phyloP scores from a whole-genome alignment of 2,329 filamentous ascomycete genomes.

The Escovopsis sp. region DNA sequence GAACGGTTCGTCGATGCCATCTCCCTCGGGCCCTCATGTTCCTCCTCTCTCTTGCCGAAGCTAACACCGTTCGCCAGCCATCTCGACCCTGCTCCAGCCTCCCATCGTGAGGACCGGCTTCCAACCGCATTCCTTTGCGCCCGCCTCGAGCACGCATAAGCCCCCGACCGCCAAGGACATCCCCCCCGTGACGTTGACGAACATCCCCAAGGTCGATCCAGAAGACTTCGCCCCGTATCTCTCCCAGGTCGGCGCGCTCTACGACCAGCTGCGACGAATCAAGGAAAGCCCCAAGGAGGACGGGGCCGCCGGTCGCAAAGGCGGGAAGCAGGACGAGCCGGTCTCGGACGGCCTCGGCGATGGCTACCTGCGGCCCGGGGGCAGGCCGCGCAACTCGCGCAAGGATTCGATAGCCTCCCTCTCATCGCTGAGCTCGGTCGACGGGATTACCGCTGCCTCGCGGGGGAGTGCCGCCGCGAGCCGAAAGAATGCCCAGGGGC shows the following conservation, averaged over 20 bases:
- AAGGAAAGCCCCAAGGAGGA: slow-evolving; percentile 62
- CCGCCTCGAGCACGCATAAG: slow-evolving; percentile 56
- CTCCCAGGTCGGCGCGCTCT: slow-evolving; percentile 68
- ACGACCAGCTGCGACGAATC: slow-evolving; percentile 74
- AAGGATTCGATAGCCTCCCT: slow-evolving; percentile 27
- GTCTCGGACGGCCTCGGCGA: slow-evolving; percentile 22
- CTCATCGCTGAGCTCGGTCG: slow-evolving; percentile 34
- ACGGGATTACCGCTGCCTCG: slow-evolving; percentile 26
- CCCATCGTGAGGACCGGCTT: slow-evolving; percentile 82
- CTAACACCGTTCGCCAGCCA: slow-evolving; percentile 37
- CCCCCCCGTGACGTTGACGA: slow-evolving; percentile 79
- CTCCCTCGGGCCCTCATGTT: neutral
- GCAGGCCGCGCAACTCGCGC: slow-evolving; percentile 13
- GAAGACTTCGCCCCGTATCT: slow-evolving; percentile 75
- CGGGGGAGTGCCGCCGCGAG: slow-evolving; percentile 30
- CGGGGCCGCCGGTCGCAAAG: slow-evolving; percentile 22
- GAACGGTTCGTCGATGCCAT: slow-evolving; percentile 49
- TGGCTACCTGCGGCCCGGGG: slow-evolving; percentile 29
- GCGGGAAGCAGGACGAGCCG: slow-evolving; percentile 27
- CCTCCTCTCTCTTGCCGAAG: neutral
- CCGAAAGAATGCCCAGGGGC: slow-evolving; percentile 50
- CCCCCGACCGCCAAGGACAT: slow-evolving; percentile 81
- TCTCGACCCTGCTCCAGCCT: slow-evolving; percentile 82
- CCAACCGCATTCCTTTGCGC: slow-evolving; percentile 59
- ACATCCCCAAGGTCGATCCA: slow-evolving; percentile 66